Conservation (phyloP, 805 yeast genomes). For the Ogataea corticis region DNA sequence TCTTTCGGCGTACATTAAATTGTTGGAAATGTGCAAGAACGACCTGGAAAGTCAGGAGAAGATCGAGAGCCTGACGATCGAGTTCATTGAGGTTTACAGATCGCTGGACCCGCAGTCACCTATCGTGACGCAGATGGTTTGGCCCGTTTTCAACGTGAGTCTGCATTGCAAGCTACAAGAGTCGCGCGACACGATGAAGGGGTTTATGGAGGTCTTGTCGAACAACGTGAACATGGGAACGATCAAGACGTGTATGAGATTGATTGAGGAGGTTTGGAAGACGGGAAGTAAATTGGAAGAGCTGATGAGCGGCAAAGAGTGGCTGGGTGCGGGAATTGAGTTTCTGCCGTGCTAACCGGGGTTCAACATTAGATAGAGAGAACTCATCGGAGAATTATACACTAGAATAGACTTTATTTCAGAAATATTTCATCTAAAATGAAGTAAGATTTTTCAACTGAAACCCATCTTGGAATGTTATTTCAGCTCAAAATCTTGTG, state of each 20-base stretch:
- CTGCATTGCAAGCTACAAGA: slow-evolving; percentile 40
- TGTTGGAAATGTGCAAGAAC: slow-evolving; percentile 25
- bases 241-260: slow-evolving; percentile 40
- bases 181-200: slow-evolving; percentile 34
- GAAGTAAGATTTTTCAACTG: no score
- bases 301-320: slow-evolving; percentile 41
- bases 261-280: slow-evolving; percentile 50
- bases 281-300: slow-evolving; percentile 44
- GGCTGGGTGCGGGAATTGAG: slow-evolving; percentile 54
- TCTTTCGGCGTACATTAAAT: slow-evolving; percentile 37
- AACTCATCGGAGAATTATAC: not conserved
- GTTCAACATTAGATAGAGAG: no score
- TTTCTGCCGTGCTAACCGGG: slow-evolving; percentile 40
- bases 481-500: no score
- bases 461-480: no score
- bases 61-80: slow-evolving; percentile 39
- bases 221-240: slow-evolving; percentile 57
- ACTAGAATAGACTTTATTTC: no score
- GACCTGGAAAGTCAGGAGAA: slow-evolving; percentile 22
- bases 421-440: not conserved
- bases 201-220: slow-evolving; percentile 44
- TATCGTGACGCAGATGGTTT: slow-evolving; percentile 59
- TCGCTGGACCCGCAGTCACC: slow-evolving; percentile 48
- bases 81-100: slow-evolving; percentile 49
- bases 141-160: slow-evolving; percentile 57